A percentile compares a stretch with the other conserved stretches of the same genome.
Evolutionary conservation across 495 filamentous ascomycete genomes (phyloP).

Genomic region (Darksidea phi): DNA sequence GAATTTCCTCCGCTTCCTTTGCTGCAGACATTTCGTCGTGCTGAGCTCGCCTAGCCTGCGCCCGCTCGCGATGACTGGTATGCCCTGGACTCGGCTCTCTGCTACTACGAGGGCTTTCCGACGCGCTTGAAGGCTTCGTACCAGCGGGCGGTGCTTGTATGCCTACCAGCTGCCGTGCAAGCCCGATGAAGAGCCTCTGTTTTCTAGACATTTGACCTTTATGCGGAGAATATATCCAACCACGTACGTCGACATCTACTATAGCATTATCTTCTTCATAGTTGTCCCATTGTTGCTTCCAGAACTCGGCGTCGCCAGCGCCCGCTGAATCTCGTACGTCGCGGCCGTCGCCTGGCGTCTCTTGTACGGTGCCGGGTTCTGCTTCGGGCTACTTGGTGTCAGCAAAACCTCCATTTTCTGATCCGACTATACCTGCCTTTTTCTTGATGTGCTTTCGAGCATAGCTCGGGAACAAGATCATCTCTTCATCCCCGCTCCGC

Average conservation of each 20-base stretch:
- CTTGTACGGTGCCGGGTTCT: conserved; percentile 45
- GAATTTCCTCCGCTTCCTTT: conserved; percentile 70
- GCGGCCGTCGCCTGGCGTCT: conserved; percentile 37
- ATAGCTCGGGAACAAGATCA: conserved; percentile 93
- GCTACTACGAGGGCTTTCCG: conserved; percentile 38
- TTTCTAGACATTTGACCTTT: conserved; percentile 82
- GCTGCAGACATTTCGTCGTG: conserved; percentile 65
- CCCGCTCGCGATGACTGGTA: conserved; percentile 35
- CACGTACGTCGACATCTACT: conserved; percentile 89
- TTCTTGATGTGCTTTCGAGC: conserved; percentile 65
- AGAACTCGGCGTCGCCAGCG: conserved; percentile 61
- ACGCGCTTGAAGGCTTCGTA: conserved; percentile 36
- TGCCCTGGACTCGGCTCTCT: conserved; percentile 44
- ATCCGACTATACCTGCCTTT: conserved; percentile 30
- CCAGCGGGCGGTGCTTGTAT: conserved; percentile 64
- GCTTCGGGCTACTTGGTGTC: conserved; percentile 31
- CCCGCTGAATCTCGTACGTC: conserved; percentile 42
- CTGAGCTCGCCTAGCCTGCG: conserved; percentile 40
- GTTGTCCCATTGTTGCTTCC: conserved; percentile 66
- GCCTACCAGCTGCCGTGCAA: conserved; percentile 80
- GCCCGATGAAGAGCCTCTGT: conserved; percentile 78
- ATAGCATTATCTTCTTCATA: conserved; percentile 75
- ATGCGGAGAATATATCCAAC: conserved; percentile 89
- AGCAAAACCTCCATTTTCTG: neutral
- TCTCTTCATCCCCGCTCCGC: conserved; percentile 78